A percentile compares a stretch with the other conserved stretches of the same genome.
These are phyloP conservation scores for Skeletonema marinoi DNA, from an alignment of 108 stramenopile genomes.

Conservation along the genomic window DNA sequence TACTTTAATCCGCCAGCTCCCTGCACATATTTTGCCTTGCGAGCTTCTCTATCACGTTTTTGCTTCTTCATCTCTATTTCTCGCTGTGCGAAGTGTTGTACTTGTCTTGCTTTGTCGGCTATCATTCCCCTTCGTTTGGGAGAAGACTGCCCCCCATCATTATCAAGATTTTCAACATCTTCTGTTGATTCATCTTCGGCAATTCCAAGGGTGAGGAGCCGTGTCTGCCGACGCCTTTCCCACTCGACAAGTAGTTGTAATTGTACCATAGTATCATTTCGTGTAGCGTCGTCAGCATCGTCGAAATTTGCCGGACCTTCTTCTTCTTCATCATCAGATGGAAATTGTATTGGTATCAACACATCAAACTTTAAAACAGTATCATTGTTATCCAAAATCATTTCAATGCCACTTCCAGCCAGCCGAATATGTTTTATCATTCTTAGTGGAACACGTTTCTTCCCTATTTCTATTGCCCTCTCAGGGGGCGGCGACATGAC, in stretches of 20 bases:
- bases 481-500: slow-evolving; percentile 39
- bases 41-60: slow-evolving; percentile 67
- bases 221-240: slow-evolving; percentile 65
- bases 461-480: background rate
- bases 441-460: slow-evolving; percentile 15
- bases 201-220: slow-evolving; percentile 14
- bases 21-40: slow-evolving; percentile 78
- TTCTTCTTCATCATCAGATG: slow-evolving; percentile 12
- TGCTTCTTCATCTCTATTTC: slow-evolving; percentile 79
- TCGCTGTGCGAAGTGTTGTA: slow-evolving; percentile 82
- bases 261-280: slow-evolving; percentile 46
- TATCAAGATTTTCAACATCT: slow-evolving; percentile 43
- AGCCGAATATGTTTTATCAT: slow-evolving; percentile 23
- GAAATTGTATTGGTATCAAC: slow-evolving; percentile 12
- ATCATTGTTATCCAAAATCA: slow-evolving; percentile 12
- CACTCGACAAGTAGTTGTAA: slow-evolving; percentile 71
- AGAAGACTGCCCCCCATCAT: slow-evolving; percentile 17
- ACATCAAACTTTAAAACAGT: slow-evolving; percentile 18
- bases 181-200: slow-evolving; percentile 11
- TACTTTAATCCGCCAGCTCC: slow-evolving; percentile 77
- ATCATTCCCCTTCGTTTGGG: slow-evolving; percentile 15
- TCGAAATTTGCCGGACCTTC: slow-evolving; percentile 15
- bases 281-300: slow-evolving; percentile 50
- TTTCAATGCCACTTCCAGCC: slow-evolving; percentile 5
- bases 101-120: slow-evolving; percentile 63